A percentile compares a stretch with the other conserved stretches of the same genome.
Evolutionary conservation across 1,284 basidiomycete genomes (phyloP).

Genomic region (Ceratobasidium sp.): DNA sequence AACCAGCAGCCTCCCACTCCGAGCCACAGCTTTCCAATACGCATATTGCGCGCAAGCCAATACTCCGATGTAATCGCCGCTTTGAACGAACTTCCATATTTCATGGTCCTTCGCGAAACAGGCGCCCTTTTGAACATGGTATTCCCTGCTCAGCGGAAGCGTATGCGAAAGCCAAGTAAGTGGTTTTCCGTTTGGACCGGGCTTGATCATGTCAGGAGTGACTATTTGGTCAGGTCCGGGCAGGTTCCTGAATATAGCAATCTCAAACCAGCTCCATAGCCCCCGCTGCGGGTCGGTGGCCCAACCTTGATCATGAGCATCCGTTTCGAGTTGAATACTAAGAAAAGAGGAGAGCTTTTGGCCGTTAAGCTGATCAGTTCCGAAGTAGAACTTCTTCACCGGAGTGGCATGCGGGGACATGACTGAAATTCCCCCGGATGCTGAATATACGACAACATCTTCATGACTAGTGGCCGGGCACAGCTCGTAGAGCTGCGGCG

Average conservation of each 20-base stretch:
- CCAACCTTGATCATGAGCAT: neutral
- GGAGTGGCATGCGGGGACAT: neutral
- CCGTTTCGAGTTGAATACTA: constrained; percentile 30
- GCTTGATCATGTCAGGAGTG: neutral
- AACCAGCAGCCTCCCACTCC: neutral
- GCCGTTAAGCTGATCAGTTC: neutral
- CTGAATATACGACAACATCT: too few species aligned
- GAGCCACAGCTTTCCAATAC: neutral
- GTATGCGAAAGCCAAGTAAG: constrained; percentile 12
- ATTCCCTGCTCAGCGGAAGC: neutral
- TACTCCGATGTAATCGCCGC: neutral
- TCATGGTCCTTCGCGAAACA: neutral
- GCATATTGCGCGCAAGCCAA: neutral
- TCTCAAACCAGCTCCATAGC: constrained; percentile 46
- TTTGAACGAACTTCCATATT: neutral
- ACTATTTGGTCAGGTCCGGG: neutral
- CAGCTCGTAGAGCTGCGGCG: too few species aligned
- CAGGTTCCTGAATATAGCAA: neutral
- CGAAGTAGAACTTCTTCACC: constrained; percentile 3
- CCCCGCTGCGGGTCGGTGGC: constrained; percentile 20
- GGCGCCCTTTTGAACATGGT: neutral
- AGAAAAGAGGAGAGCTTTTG: neutral
- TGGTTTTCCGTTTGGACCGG: neutral
- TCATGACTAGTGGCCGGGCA: too few species aligned
- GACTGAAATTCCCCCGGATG: neutral